These are phyloP conservation scores for Conringia planisiliqua DNA, from an alignment of 345 rosid species.

Conservation along the genomic window DNA sequence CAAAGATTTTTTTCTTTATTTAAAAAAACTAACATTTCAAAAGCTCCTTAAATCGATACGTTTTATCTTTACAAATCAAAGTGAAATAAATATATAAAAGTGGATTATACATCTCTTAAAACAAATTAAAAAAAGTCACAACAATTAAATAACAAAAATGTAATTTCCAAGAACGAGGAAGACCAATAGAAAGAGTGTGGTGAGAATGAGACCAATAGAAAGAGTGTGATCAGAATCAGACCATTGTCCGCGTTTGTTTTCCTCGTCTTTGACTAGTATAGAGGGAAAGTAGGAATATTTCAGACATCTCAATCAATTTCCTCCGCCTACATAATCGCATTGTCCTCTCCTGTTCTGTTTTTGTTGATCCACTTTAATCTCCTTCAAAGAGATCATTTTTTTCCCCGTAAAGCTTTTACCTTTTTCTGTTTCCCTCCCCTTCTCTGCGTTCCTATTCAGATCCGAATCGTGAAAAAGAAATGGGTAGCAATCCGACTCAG, in stretches of 20 bases:
- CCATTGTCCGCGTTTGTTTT: neutral
- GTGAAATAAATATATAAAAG: neutral
- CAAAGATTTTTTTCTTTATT: too few species aligned
- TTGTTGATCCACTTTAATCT: neutral
- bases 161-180: neutral
- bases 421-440: neutral
- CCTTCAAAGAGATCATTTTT: neutral
- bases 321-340: constrained; percentile 7
- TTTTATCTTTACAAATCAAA: too few species aligned
- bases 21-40: too few species aligned
- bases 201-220: neutral
- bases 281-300: neutral
- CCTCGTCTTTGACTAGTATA: neutral
- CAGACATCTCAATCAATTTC: constrained; percentile 4
- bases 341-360: neutral
- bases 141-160: neutral
- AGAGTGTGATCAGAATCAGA: neutral
- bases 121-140: neutral
- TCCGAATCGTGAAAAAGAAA: neutral
- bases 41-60: too few species aligned
- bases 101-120: neutral
- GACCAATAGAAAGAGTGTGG: neutral
- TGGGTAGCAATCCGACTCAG: neutral
- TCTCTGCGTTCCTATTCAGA: neutral
- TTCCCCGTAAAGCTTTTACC: neutral